Evolutionary conservation across 2,329 filamentous ascomycete species (phyloP).

Genomic region (Polychaeton citri): DNA sequence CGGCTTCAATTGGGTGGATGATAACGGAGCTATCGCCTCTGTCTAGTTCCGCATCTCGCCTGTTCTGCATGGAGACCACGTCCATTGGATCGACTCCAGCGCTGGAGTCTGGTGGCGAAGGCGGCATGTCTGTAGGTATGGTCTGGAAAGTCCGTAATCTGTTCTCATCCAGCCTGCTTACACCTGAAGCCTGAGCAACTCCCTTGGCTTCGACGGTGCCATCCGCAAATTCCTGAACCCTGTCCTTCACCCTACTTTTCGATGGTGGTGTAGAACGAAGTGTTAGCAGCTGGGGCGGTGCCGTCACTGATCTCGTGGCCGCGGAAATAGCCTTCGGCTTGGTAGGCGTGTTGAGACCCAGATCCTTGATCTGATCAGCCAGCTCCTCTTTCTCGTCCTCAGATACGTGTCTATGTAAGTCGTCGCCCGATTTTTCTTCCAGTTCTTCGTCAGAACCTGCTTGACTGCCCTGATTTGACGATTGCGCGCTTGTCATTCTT

Average conservation of each 20-base stretch:
- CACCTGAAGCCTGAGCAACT: neutral
- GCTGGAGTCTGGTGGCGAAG: conserved; percentile 21
- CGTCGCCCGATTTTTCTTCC: conserved; percentile 7
- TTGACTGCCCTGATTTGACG: conserved; percentile 6
- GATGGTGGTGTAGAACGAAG: conserved; percentile 31
- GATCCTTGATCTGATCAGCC: conserved; percentile 5
- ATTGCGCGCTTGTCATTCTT: conserved; percentile 6
- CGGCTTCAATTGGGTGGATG: conserved; percentile 1
- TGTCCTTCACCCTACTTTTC: conserved; percentile 14
- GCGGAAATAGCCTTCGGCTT: conserved; percentile 7
- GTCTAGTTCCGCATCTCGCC: neutral
- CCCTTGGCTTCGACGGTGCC: conserved; percentile 1
- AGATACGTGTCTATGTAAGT: conserved; percentile 3
- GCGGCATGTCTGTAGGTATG: conserved; percentile 22
- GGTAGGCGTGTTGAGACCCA: conserved; percentile 8
- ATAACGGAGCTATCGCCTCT: conserved; percentile 1
- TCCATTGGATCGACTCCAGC: conserved; percentile 11
- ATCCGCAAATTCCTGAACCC: conserved; percentile 14
- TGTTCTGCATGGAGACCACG: neutral
- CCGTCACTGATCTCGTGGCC: conserved; percentile 19
- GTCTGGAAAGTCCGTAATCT: conserved; percentile 12
- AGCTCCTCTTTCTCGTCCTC: conserved; percentile 2
- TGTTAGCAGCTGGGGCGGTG: conserved; percentile 30
- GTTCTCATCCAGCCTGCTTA: conserved; percentile 3
- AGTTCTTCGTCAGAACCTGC: conserved; percentile 6